phyloP scores from a whole-genome alignment of 2,329 filamentous ascomycete genomes.

The Epicoccum nigrum region DNA sequence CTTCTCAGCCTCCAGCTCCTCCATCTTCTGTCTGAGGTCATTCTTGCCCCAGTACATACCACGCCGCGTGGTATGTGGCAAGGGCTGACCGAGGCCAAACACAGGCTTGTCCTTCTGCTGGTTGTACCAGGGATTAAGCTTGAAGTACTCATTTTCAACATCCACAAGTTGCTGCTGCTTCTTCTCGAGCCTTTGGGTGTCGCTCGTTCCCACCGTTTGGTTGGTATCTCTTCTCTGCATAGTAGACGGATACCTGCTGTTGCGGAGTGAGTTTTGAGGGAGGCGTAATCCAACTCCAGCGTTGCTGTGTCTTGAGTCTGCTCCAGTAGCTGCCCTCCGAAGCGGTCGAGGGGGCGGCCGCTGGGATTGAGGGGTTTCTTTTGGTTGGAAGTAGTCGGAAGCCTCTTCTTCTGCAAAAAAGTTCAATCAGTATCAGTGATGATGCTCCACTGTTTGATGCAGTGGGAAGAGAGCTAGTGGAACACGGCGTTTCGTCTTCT shows the following conservation, averaged over 20 bases:
- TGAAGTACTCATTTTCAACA: slow-evolving; percentile 60
- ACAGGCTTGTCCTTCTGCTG: slow-evolving; percentile 59
- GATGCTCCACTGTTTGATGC: slow-evolving; percentile 2
- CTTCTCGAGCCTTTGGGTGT: slow-evolving; percentile 31
- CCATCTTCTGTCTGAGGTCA: slow-evolving; percentile 51
- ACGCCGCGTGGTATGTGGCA: slow-evolving; percentile 60
- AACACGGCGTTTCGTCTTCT: background rate
- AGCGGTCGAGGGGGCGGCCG: slow-evolving; percentile 1
- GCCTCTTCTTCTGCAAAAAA: slow-evolving; percentile 5
- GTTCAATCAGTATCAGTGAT: background rate
- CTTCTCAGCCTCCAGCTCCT: slow-evolving; percentile 23
- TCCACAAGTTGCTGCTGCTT: slow-evolving; percentile 34
- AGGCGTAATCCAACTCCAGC: slow-evolving; percentile 5
- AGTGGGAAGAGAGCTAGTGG: background rate
- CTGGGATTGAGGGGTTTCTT: background rate
- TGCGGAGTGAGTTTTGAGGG: slow-evolving; percentile 15
- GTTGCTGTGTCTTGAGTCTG: slow-evolving; percentile 24
- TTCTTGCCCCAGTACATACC: slow-evolving; percentile 57
- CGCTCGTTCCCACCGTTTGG: slow-evolving; percentile 14
- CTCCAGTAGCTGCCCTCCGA: slow-evolving; percentile 11
- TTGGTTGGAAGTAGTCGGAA: slow-evolving; percentile 9
- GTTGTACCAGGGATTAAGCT: slow-evolving; percentile 62
- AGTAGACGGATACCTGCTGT: slow-evolving; percentile 10
- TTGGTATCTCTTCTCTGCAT: slow-evolving; percentile 26
- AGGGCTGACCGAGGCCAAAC: slow-evolving; percentile 60